Evolutionary conservation across 257 asterid species (phyloP).

Genomic region (Rhazya stricta): DNA sequence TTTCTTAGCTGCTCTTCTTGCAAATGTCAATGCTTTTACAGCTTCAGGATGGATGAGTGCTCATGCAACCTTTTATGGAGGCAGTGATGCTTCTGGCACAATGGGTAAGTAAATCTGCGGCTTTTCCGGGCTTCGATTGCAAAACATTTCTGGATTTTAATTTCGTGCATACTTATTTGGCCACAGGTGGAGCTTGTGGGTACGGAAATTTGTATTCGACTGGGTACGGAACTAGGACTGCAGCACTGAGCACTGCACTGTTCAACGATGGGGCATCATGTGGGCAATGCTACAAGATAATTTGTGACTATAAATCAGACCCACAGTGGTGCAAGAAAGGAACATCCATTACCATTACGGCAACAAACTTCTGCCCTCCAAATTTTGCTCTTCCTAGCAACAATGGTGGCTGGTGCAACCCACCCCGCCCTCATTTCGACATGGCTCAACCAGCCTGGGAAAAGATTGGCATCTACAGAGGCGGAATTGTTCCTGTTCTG

Average conservation of each 20-base stretch:
- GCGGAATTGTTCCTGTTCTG: conserved; percentile 38
- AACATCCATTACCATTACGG: conserved; percentile 31
- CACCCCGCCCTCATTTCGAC: conserved; percentile 43
- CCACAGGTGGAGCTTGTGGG: conserved; percentile 38
- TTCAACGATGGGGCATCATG: conserved; percentile 39
- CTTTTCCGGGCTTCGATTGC: neutral
- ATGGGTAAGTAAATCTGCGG: conserved; percentile 29
- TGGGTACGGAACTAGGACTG: conserved; percentile 38
- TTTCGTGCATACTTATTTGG: neutral
- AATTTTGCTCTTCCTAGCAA: conserved; percentile 34
- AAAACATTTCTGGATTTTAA: neutral
- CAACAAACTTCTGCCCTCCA: conserved; percentile 44
- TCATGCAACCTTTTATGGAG: conserved; percentile 46
- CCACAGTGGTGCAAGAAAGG: conserved; percentile 32
- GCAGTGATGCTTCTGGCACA: conserved; percentile 50
- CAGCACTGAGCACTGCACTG: conserved; percentile 37
- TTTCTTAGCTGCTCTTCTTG: conserved; percentile 10
- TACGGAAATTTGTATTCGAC: conserved; percentile 29
- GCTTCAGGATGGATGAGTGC: conserved; percentile 44
- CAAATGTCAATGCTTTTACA: conserved; percentile 30
- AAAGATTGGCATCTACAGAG: conserved; percentile 33
- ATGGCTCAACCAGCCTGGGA: conserved; percentile 47
- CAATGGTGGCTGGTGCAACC: conserved; percentile 44
- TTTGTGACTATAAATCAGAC: conserved; percentile 27
- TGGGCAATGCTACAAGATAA: conserved; percentile 41